These are phyloP conservation scores for Backusella parvicylindrica DNA, from an alignment of 192 early-diverging fungal species.

Conservation along the genomic window DNA sequence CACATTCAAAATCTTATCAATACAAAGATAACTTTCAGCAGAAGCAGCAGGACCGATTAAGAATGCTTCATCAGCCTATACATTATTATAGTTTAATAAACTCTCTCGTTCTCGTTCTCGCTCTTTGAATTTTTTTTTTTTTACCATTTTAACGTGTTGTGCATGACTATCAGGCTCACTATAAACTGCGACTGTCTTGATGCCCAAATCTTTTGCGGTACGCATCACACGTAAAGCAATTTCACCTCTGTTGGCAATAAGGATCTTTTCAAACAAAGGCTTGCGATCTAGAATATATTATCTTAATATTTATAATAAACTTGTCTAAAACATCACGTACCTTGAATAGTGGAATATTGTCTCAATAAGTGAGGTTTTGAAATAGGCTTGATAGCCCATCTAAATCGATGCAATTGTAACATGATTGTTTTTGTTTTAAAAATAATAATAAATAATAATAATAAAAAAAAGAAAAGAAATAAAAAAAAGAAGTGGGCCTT, in stretches of 20 bases:
- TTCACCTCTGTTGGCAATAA: slow-evolving; percentile 91
- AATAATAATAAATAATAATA: not conserved
- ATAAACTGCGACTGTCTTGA: slow-evolving; percentile 94
- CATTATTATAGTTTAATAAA: not conserved
- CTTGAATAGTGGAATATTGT: not conserved
- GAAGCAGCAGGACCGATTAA: slow-evolving; percentile 83
- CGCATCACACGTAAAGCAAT: slow-evolving; percentile 79
- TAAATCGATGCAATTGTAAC: not conserved
- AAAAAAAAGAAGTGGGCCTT: not conserved
- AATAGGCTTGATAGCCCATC: not conserved
- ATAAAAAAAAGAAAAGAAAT: not conserved
- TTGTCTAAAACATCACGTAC: not conserved
- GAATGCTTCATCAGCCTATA: slow-evolving; percentile 89
- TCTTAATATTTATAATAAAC: no score
- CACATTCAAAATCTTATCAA: slow-evolving; percentile 79
- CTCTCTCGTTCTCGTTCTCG: not conserved
- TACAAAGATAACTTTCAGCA: slow-evolving; percentile 77
- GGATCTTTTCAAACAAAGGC: slow-evolving; percentile 92
- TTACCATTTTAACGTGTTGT: slow-evolving; percentile 79
- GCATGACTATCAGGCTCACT: slow-evolving; percentile 86
- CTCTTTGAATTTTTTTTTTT: not conserved
- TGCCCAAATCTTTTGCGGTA: slow-evolving; percentile 83
- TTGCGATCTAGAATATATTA: slow-evolving; percentile 57
- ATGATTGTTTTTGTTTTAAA: not conserved
- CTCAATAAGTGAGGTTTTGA: not conserved